Evolutionary conservation across 2,329 filamentous ascomycete genomes (phyloP), one percentile per base, ranked within the genome.

Genomic region (Diplocarpon rosae): DNA sequence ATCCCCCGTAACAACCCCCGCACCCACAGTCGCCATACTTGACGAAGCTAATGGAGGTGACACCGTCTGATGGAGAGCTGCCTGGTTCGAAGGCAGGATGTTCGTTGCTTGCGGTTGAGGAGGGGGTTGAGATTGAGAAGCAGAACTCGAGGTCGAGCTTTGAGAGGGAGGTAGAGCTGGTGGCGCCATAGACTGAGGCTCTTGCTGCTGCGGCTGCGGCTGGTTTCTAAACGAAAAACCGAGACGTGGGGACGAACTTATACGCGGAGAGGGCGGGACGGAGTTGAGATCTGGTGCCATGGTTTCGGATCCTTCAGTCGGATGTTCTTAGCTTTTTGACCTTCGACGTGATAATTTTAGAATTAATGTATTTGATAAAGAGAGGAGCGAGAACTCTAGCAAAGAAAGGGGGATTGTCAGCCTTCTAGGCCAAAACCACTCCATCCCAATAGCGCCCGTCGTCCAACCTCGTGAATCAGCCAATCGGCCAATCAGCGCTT

Each of bases 221-320:
- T 12, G 11, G 30, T 12, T 32, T 12, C 30, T 32, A 5, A 9
- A 14, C 11, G 30, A 50, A 16, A 53, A 54, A 31, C 50, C 50
- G 49, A 58, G 48, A 52, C 50, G 52, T 37, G 53, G 57, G 33
- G 55, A 55, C 13, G 56, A 50, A 40, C 13, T 44, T 42, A 49
- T 31, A 28, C 58, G 49, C 31, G 59, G 55, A 16, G 59, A 61
- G 2, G 57, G 49, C 38, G 60, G 59, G 8, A 62, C 56, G 15
- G 59, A 62, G 43, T 62, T 62, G 31, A 62, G 48, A 52, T 63
- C 60, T 24, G 61, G 61, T 37, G 60, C 60, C 60, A 63, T 62
- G 35, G 16, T 49, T 24, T 35, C 17, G 31, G 30, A 34, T 27
- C 24, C 28, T 24, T 24, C 20, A 4, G 20, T 24, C 4, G 20